Evolutionary conservation across 805 yeast genomes (phyloP), one percentile per base, ranked within the genome.

Genomic region (Candida sanyiensis): DNA sequence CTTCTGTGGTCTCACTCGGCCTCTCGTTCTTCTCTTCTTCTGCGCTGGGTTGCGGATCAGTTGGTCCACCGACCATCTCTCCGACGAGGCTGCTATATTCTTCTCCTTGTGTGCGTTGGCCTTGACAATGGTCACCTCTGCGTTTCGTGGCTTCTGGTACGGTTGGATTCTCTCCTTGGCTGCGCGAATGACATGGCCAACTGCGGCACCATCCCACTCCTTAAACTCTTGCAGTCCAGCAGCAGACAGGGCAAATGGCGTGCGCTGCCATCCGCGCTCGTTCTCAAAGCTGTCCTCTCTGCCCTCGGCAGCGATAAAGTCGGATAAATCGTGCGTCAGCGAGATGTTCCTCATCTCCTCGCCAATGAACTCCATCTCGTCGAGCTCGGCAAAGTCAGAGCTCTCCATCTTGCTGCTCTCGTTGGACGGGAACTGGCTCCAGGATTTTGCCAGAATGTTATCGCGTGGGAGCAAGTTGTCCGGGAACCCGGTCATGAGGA

Each of bases 81-180:
- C 25, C 6, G 40, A 31, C 28, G 35, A 39, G 22, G 33, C 35
- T 11, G 36, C 38, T 11, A 36, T 26, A 8, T 44, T 34, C 13
- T 26, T 29, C 10, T 20, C 15, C 18, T 9, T 5, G 11, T 18
- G 7, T 7, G 25, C 22, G 19, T 9, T 7, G 7, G 24, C 28
- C 16, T 29, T 21, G 4, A 25, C 19, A 24, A 33, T 15, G 4
- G 7, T 8, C 18, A 36, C 41, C 11, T 10, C 20, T 11, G 29
- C 15, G n/a, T 11, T 4, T 27, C 36, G 25, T 28, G 67, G 67
- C 11, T 61, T 61, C 15, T 52, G 56, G 40, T 56, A 65, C 1
- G 70, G 70, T 29, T 50, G 48, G 28, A 64, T 41, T 15, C 49
- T 50, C 26, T 48, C 50, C 5, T 33, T 27, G 7, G 33, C 32